These are phyloP conservation scores for Poa annua DNA, from an alignment of 176 grass and related monocot species.

Conservation along the genomic window DNA sequence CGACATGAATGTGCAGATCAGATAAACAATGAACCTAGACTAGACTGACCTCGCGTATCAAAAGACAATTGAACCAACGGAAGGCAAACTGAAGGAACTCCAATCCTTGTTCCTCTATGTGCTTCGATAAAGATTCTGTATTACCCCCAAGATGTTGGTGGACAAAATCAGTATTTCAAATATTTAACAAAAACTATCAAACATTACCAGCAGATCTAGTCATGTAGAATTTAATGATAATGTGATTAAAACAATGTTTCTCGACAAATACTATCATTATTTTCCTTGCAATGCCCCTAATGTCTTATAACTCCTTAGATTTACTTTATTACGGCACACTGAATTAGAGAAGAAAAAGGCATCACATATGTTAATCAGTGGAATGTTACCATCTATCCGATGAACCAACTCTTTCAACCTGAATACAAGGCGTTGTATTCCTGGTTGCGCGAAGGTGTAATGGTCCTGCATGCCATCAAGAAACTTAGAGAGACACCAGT, in stretches of 20 bases:
- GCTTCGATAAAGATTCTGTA: conserved; percentile 88
- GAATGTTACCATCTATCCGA: conserved; percentile 79
- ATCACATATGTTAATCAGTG: conserved; percentile 24
- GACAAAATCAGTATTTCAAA: not conserved
- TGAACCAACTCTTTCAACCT: conserved; percentile 84
- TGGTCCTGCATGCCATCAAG: conserved; percentile 98
- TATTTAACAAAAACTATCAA: not conserved
- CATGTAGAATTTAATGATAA: not conserved
- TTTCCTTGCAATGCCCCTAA: not conserved
- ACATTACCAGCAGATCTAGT: not conserved
- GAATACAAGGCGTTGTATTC: conserved; percentile 97
- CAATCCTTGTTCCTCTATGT: conserved; percentile 95
- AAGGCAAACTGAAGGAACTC: conserved; percentile 99
- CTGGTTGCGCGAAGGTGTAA: conserved; percentile 97
- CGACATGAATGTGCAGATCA: not conserved
- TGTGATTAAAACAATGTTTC: not conserved
- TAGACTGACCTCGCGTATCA: conserved; percentile 87
- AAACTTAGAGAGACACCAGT: conserved; percentile 97
- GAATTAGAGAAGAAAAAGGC: conserved; percentile 4
- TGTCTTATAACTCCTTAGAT: not conserved
- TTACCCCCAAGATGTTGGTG: conserved; percentile 18
- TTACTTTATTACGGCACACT: not conserved
- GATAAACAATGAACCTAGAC: not conserved
- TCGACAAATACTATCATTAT: not conserved
- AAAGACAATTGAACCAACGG: conserved; percentile 96